Evolutionary conservation across 2,329 filamentous ascomycete genomes (phyloP).

Genomic region (Colletotrichum sp.): DNA sequence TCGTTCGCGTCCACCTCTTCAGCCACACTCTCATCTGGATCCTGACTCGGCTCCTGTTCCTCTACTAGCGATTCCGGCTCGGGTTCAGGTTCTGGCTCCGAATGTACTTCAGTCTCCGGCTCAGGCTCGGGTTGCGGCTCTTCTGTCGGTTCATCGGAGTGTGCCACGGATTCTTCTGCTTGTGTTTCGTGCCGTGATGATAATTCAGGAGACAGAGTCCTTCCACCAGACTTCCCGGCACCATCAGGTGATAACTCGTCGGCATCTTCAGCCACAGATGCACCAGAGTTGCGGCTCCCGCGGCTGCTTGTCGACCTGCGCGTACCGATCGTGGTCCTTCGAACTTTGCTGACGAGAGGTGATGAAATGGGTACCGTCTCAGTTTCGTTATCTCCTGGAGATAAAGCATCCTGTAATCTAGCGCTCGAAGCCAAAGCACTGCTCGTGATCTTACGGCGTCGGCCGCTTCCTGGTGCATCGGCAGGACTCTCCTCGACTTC

Average conservation of each 20-base stretch:
- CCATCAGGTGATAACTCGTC: constrained; percentile 39
- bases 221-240: not conserved
- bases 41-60: not conserved
- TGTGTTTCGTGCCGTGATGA: not conserved
- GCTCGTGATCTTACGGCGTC: constrained; percentile 44
- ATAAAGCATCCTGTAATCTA: constrained; percentile 46
- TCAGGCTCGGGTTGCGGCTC: not conserved
- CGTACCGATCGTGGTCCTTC: constrained; percentile 35
- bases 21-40: constrained; percentile 32
- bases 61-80: not conserved
- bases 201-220: constrained; percentile 14
- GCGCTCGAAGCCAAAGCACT: constrained; percentile 43
- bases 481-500: constrained; percentile 59
- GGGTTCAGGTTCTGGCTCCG: not conserved
- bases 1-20: constrained; percentile 49
- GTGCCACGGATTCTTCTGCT: not conserved
- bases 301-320: constrained; percentile 32
- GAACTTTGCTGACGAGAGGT: constrained; percentile 47
- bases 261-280: constrained; percentile 23
- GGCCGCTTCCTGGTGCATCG: constrained; percentile 61
- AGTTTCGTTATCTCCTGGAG: constrained; percentile 30
- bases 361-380: constrained; percentile 40
- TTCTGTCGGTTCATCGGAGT: not conserved
- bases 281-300: constrained; percentile 23
- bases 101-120: not conserved